phyloP scores from a whole-genome alignment of 805 yeast species.

The Komagataella pseudopastoris region DNA sequence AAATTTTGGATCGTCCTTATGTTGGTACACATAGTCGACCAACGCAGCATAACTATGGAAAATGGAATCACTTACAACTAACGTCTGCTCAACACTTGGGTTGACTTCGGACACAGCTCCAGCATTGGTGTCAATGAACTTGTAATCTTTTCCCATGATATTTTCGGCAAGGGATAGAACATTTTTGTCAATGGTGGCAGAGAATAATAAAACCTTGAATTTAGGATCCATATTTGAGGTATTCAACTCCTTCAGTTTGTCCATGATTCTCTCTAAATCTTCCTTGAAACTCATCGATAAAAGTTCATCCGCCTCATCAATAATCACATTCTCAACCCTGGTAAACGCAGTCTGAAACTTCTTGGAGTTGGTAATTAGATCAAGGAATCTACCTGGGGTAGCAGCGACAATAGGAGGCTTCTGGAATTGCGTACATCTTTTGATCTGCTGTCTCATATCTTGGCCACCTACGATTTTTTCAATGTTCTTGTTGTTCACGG shows the following conservation, averaged over 20 bases:
- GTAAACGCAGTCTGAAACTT: conserved; percentile 31
- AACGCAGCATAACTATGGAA: conserved; percentile 51
- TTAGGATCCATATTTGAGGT: conserved; percentile 17
- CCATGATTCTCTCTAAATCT: conserved; percentile 46
- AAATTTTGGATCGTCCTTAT: conserved; percentile 24
- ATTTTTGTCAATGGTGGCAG: conserved; percentile 72
- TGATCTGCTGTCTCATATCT: conserved; percentile 23
- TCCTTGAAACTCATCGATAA: conserved; percentile 71
- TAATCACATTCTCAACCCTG: conserved; percentile 47
- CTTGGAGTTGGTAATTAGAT: conserved; percentile 34
- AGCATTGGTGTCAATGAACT: conserved; percentile 62
- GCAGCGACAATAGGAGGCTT: conserved; percentile 62
- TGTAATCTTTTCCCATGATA: conserved; percentile 37
- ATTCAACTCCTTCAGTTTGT: conserved; percentile 21
- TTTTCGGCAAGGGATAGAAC: conserved; percentile 53
- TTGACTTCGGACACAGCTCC: conserved; percentile 49
- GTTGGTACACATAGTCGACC: conserved; percentile 30
- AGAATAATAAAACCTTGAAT: conserved; percentile 62
- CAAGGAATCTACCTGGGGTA: conserved; percentile 80
- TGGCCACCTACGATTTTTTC: conserved; percentile 61
- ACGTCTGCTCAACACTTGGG: conserved; percentile 59
- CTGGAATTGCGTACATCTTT: conserved; percentile 11
- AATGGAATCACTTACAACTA: conserved; percentile 39
- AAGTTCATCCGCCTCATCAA: conserved; percentile 88
- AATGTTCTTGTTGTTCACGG: conserved; percentile 16